Evolutionary conservation across 2,329 filamentous ascomycete genomes (phyloP), one percentile per base, ranked within the genome.

Genomic region (Corniculantispora saksenae): DNA sequence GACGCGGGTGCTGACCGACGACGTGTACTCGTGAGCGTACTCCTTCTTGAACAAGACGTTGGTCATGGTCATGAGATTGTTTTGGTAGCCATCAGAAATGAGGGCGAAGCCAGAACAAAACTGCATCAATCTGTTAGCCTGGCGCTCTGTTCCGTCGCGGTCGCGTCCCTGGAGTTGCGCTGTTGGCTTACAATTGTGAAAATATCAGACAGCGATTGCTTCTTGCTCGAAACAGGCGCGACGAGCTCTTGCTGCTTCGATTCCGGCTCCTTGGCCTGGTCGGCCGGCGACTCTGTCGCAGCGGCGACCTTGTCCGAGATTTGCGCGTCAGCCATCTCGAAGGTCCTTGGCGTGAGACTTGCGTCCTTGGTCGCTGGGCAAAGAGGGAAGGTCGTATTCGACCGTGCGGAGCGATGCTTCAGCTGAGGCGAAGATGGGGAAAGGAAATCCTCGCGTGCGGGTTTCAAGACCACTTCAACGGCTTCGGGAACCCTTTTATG

Each of bases 1-100:
- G 5, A 80, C 76, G 25, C 76, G 77, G 1, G 79, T 80, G 69
- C 75, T 80, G 58, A 80, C 74, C 0, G 69, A 59, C 0, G 76
- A 70, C 1, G 75, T 78, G 62, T 79, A 79, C 47, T 78, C 70
- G 13, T 70, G 66, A 2, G 74, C 71, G 61, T 78, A 79, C 59
- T 74, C 72, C 59, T 73, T 69, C 55, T 70, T 72, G 65, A 75
- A 73, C 23, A 74, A 64, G 25, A 76, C 73, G 51, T 75, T 74
- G 57, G 69, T 68, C 73, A 75, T 75, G 53, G 73, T 75, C 73
- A 77, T 78, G 25, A 78, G 68, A 66, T 77, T 76, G 69, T 76
- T 78, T 48, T 77, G 73, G 69, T 77, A 77, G 25, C 76, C 76
- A 54, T 78, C 76, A 3, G 74, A 75, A 59, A 76, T 72, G 53